These are phyloP conservation scores for Akanthomyces muscarius DNA, from an alignment of 2,329 filamentous ascomycete species.

Conservation along the genomic window DNA sequence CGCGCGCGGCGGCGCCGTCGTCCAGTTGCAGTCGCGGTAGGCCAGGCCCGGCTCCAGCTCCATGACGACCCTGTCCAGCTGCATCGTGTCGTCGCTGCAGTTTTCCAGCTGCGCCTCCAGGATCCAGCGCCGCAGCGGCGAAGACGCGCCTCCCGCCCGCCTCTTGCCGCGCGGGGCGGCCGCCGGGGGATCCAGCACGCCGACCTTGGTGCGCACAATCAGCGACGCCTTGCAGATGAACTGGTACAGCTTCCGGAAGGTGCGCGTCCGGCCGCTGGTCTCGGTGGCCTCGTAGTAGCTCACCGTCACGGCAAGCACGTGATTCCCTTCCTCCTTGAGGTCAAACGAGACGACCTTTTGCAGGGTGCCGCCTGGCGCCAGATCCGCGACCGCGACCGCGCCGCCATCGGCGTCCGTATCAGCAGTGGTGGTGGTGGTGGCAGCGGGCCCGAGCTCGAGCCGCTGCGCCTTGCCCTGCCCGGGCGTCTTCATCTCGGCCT, in stretches of 20 bases:
- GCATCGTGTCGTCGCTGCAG: conserved; percentile 76
- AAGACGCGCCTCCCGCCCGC: too few species aligned
- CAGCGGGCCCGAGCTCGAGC: conserved; percentile 52
- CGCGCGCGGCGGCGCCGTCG: conserved; percentile 25
- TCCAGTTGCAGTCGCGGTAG: conserved; percentile 57
- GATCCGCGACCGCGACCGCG: conserved; percentile 35
- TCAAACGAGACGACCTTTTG: conserved; percentile 83
- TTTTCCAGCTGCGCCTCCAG: conserved; percentile 96
- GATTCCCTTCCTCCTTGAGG: conserved; percentile 88
- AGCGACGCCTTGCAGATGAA: conserved; percentile 89
- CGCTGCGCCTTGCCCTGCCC: conserved; percentile 54
- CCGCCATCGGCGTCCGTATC: neutral
- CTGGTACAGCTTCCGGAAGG: conserved; percentile 93
- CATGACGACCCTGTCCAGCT: conserved; percentile 64
- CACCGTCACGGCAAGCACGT: conserved; percentile 89
- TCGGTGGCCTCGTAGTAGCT: conserved; percentile 87
- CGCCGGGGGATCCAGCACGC: conserved; percentile 43
- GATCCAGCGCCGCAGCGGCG: conserved; percentile 54
- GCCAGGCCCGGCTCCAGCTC: conserved; percentile 49
- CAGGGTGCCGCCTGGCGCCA: conserved; percentile 62
- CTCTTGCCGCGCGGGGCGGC: too few species aligned
- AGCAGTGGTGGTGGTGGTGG: conserved; percentile 6
- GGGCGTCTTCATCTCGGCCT: conserved; percentile 94
- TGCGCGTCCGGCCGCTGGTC: conserved; percentile 67
- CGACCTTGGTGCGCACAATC: conserved; percentile 86